These are phyloP conservation scores for Fusarium xyrophilum DNA, from an alignment of 2,329 filamentous ascomycete genomes.

Conservation along the genomic window DNA sequence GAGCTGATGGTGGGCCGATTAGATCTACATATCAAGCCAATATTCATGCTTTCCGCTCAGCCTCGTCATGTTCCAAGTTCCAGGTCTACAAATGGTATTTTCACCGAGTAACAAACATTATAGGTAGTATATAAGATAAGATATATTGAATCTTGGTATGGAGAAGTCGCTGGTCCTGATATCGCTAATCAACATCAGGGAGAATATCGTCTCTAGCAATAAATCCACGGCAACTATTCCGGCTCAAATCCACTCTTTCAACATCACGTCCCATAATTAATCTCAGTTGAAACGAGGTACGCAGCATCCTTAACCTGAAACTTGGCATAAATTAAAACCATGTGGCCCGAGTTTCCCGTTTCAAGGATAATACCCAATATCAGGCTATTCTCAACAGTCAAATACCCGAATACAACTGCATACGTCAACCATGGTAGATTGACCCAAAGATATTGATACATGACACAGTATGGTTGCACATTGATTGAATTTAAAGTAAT, in stretches of 20 bases:
- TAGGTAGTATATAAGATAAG: neutral
- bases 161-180: neutral
- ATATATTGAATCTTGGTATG: neutral
- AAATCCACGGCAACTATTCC: neutral
- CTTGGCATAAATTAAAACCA: neutral
- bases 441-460: neutral
- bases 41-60: neutral
- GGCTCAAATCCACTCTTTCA: neutral
- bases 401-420: neutral
- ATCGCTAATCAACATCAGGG: neutral
- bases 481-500: neutral
- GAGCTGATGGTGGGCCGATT: slow-evolving; percentile 2
- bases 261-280: slow-evolving; percentile 1
- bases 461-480: neutral
- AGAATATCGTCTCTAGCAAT: neutral
- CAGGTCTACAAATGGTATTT: neutral
- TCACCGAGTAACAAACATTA: neutral
- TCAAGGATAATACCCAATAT: slow-evolving; percentile 1
- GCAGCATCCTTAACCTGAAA: slow-evolving; percentile 3
- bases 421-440: neutral
- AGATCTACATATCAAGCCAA: neutral
- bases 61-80: neutral
- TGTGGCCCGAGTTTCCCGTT: slow-evolving; percentile 1
- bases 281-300: slow-evolving; percentile 12
- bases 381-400: slow-evolving; percentile 8